phyloP scores from a whole-genome alignment of 139 green algal species.

The Chlorella sorokiniana region DNA sequence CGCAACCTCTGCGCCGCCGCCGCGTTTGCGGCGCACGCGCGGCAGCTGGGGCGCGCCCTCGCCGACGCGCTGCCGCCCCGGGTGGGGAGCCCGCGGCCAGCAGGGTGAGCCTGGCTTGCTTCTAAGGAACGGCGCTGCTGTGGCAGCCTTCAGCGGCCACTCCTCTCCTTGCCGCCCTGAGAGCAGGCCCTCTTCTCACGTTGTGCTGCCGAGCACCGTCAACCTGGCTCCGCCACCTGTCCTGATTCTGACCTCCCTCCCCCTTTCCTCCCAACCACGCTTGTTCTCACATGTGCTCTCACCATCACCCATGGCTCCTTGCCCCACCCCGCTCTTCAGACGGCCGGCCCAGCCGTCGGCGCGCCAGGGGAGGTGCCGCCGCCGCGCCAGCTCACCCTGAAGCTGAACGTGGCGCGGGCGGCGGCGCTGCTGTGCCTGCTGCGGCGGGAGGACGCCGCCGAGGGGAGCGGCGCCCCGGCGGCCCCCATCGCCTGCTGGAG shows the following conservation, averaged over 20 bases:
- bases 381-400: conserved; percentile 20
- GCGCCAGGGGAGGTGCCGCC: neutral
- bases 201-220: neutral
- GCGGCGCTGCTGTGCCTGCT: conserved; percentile 34
- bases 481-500: conserved; percentile 5
- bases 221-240: neutral
- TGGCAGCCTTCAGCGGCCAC: too few relatives aligned
- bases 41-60: neutral
- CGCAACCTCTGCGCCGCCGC: conserved; percentile 33
- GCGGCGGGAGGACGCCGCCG: neutral
- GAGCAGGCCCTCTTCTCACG: too few relatives aligned
- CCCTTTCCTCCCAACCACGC: too few relatives aligned
- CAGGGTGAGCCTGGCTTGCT: neutral
- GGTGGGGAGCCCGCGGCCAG: neutral
- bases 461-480: neutral
- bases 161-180: too few relatives aligned
- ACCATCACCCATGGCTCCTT: neutral
- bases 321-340: neutral
- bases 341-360: neutral
- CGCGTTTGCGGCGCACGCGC: conserved; percentile 12
- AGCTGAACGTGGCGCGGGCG: conserved; percentile 22
- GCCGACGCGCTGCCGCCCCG: neutral
- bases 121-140: too few relatives aligned
- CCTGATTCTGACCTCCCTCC: too few relatives aligned
- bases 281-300: too few relatives aligned